These are phyloP conservation scores for Penicillium sclerotigenum DNA, from an alignment of 2,329 filamentous ascomycete genomes.

Conservation along the genomic window DNA sequence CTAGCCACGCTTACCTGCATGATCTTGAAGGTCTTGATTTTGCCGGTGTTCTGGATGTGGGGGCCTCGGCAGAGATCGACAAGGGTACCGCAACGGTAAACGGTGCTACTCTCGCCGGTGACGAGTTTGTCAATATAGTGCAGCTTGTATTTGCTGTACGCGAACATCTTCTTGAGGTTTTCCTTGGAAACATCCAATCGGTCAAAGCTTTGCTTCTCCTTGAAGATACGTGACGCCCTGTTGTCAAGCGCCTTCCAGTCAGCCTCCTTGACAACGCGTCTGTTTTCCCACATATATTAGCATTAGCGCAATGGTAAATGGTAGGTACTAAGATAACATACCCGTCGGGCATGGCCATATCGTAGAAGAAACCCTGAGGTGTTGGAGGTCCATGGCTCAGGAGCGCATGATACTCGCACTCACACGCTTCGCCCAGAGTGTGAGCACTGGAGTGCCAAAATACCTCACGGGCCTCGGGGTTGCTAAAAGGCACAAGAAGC, in stretches of 20 bases:
- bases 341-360: conserved; percentile 80
- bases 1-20: conserved; percentile 60
- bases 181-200: conserved; percentile 85
- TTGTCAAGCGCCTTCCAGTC: conserved; percentile 86
- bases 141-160: conserved; percentile 97
- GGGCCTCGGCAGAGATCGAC: conserved; percentile 95
- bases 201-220: conserved; percentile 95
- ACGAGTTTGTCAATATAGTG: conserved; percentile 96
- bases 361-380: conserved; percentile 92
- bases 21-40: conserved; percentile 91
- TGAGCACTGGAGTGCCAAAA: conserved; percentile 98
- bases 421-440: conserved; percentile 89
- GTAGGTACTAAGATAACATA: conserved; percentile 28
- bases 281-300: conserved; percentile 24
- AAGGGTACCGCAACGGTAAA: conserved; percentile 88
- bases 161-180: conserved; percentile 91
- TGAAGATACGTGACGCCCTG: conserved; percentile 78
- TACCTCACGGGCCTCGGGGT: conserved; percentile 76
- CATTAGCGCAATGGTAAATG: conserved; percentile 1
- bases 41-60: conserved; percentile 87
- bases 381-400: conserved; percentile 93
- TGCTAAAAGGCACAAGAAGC: conserved; percentile 78
- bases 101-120: conserved; percentile 85
- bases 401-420: conserved; percentile 84
- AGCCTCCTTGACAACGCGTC: conserved; percentile 63